Percentiles rank a stretch among this genome's conserved stretches.
Conservation (phyloP, 2,329 filamentous ascomycete genomes). For the Penicillium thymicola region DNA sequence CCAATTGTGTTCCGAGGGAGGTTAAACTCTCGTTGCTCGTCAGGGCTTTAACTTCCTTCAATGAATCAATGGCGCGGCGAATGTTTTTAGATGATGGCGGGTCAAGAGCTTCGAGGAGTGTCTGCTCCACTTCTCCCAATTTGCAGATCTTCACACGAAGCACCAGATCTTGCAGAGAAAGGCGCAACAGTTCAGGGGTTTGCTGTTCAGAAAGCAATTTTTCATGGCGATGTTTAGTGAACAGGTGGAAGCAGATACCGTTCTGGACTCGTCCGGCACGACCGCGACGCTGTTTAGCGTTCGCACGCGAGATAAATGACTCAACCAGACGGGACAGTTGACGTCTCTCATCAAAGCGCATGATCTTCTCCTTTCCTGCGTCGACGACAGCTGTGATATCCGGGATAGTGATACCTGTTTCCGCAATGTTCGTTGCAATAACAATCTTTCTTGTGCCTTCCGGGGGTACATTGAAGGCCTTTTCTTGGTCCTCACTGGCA, state of each 20-base stretch:
- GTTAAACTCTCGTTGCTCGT: constrained; percentile 80
- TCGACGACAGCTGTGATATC: constrained; percentile 97
- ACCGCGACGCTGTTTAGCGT: constrained; percentile 90
- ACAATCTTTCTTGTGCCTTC: constrained; percentile 85
- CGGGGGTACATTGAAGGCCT: constrained; percentile 82
- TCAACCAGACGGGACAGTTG: constrained; percentile 89
- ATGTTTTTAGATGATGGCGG: constrained; percentile 91
- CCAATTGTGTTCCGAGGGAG: constrained; percentile 78
- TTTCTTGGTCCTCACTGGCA: constrained; percentile 92
- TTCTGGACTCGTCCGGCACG: constrained; percentile 94
- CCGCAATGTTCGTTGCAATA: constrained; percentile 94
- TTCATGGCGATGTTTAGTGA: constrained; percentile 87
- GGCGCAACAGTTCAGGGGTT: constrained; percentile 90
- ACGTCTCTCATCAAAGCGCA: constrained; percentile 87
- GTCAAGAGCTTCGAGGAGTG: constrained; percentile 81
- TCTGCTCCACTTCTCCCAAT: constrained; percentile 87
- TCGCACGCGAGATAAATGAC: constrained; percentile 91
- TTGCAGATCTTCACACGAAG: constrained; percentile 98
- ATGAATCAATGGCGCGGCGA: constrained; percentile 82
- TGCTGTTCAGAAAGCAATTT: constrained; percentile 82
- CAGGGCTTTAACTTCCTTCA: constrained; percentile 88
- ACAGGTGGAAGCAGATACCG: constrained; percentile 92
- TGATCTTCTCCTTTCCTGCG: constrained; percentile 94
- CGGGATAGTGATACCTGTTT: constrained; percentile 97
- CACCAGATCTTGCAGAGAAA: constrained; percentile 91